Evolutionary conservation across 345 rosid species (phyloP).

Genomic region (Schrenkiella parvula): DNA sequence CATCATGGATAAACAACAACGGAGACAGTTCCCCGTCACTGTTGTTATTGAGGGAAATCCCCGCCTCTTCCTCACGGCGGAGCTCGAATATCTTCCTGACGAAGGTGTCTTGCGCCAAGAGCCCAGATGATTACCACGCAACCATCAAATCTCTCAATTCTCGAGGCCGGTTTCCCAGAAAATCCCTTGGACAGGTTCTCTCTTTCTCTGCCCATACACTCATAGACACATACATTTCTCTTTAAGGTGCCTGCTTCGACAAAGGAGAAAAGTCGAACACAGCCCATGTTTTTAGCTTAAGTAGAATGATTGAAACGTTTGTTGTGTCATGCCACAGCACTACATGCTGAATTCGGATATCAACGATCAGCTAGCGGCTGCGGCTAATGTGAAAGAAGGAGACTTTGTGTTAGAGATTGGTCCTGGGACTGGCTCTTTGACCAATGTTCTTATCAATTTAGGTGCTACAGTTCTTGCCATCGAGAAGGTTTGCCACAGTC

Average conservation of each 20-base stretch:
- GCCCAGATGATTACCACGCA: constrained; percentile 78
- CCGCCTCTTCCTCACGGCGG: not conserved
- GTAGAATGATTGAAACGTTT: not conserved
- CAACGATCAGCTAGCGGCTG: constrained; percentile 55
- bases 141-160: constrained; percentile 85
- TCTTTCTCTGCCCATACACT: not conserved
- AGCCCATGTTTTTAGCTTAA: not conserved
- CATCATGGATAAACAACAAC: not conserved
- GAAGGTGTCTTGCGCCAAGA: constrained; percentile 38
- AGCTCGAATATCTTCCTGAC: not conserved
- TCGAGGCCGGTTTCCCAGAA: constrained; percentile 74
- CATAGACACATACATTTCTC: not conserved
- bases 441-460: constrained; percentile 58
- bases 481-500: constrained; percentile 50
- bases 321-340: constrained; percentile 56
- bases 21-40: constrained; percentile 11
- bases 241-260: not conserved
- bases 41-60: not conserved
- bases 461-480: constrained; percentile 79
- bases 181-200: constrained; percentile 91
- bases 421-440: constrained; percentile 91
- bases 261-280: constrained; percentile 35
- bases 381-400: constrained; percentile 64
- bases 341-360: constrained; percentile 85
- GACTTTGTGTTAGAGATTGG: constrained; percentile 90